A percentile compares a stretch with the other conserved stretches of the same genome.
Conservation (phyloP, 176 grass and related monocot genomes). For the Musa schizocarpa region DNA sequence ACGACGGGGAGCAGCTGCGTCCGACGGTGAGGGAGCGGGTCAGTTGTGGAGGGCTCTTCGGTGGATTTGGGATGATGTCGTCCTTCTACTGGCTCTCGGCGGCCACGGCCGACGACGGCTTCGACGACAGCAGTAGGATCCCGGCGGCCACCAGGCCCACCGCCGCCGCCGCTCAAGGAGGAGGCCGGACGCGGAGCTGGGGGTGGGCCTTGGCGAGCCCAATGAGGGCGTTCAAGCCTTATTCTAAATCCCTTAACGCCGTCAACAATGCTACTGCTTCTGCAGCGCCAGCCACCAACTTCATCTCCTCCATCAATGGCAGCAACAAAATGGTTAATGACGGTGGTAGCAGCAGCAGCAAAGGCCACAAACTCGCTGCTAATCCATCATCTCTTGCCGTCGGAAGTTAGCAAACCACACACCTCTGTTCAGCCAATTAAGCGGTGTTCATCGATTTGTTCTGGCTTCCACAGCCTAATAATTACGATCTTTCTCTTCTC, state of each 20-base stretch:
- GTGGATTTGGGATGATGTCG: conserved; percentile 38
- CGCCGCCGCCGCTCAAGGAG: background rate
- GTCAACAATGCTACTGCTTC: background rate
- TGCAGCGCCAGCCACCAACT: background rate
- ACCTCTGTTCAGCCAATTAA: background rate
- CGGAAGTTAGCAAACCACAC: background rate
- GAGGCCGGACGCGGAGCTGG: conserved; percentile 32
- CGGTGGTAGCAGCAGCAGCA: background rate
- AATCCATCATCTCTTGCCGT: background rate
- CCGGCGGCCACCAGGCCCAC: background rate
- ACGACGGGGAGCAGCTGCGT: conserved; percentile 25
- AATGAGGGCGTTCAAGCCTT: conserved; percentile 67
- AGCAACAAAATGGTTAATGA: background rate
- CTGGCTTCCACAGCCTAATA: too few relatives aligned
- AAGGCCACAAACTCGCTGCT: background rate
- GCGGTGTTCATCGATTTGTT: too few relatives aligned
- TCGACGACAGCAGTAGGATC: conserved; percentile 20
- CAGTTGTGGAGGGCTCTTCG: conserved; percentile 73
- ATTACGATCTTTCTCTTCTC: too few relatives aligned
- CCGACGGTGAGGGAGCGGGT: conserved; percentile 31
- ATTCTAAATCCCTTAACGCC: conserved; percentile 11
- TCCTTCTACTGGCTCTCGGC: background rate
- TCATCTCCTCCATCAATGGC: too few relatives aligned
- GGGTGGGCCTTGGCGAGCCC: conserved; percentile 88
- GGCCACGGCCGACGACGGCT: conserved; percentile 16